Evolutionary conservation across 441 rosid genomes (phyloP), one percentile per base, ranked within the genome.

Genomic region (Syzygium malaccense): DNA sequence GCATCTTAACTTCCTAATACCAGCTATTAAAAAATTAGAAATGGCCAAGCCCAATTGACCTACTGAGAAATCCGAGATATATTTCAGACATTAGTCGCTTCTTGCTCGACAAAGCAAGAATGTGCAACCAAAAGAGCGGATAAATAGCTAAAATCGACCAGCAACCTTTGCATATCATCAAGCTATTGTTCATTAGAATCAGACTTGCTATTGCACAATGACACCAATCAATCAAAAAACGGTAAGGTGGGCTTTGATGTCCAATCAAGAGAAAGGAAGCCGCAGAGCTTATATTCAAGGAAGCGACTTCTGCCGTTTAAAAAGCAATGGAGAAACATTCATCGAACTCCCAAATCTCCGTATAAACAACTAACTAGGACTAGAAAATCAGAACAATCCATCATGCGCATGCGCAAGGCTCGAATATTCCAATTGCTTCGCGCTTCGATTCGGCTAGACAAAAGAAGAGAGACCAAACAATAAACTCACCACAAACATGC

Each of bases 401-500:
- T 71, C 14, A 14, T 23, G 32, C 9, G 32, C 10, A 26, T 30
- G 30, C 7, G 15, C 66, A 25, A 58, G 26, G 66, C 66, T 26
- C 66, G 28, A 58, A 58, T 5, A 28, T 30, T 58, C 30, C 48
- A 58, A 58, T 30, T 14, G 66, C 66, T 28, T 5, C 30, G 15
- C 32, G 32, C 32, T 60, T 60, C 8, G 8, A 60, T 60, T 28
- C 18, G 3, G 32, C 66, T 13, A 60, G 66, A 60, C 32, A 60
- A 28, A 60, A 60, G 32, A 60, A 75, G 51, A 75, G 51, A 75
- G 25, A 41, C 83, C 17, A 13, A 28, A 28, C 66, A 28, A 60
- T 23, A 41, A 12, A 86, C 97, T 94, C 88, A 98, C 99, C 94
- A 95, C 96, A 91, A 98, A 96, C 56, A 96, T 91, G 92, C 99